Evolutionary conservation across 495 filamentous ascomycete genomes (phyloP), one percentile per base, ranked within the genome.

Genomic region (Penicillium daleae): DNA sequence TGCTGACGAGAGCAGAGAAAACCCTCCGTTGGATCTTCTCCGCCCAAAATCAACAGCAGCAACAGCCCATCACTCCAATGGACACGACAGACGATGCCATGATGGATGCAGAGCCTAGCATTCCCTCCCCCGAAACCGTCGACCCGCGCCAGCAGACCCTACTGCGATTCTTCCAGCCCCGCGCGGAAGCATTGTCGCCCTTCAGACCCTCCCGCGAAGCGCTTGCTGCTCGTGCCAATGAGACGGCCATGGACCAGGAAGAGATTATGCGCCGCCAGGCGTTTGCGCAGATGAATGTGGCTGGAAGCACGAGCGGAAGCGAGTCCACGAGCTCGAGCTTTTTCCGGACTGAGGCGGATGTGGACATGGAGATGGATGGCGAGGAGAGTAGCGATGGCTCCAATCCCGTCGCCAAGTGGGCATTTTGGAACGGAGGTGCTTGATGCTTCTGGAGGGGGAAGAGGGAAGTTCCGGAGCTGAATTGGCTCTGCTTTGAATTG

Each of bases 361-460:
- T 72, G 64, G 66, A 80, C 56, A 76, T 73, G 72, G 73, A 78
- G 33, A 83, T 82, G 77, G 77, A 83, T 63, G 78, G 83, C 69
- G 75, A 79, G 13, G 76, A 80, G 73, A 77, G 72, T 42, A 66
- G 64, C 10, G 63, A 75, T 39, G 60, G 65, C 26, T 66, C 71
- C 9, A 64, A 37, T 17, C 57, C 66, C 13, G 60, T 53, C 12
- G 22, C 64, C 4, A 68, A 64, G 53, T 60, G 46, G 67, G 61
- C 1, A 46, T 50, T 4, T 40, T 66, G 54, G 57, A 68, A 13
- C 72, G 77, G 75, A 69, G 71, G 63, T 72, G 57, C 70, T 66
- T 42, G 17, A 7, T 17, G 50, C 37, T 17, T 15, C 22, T 32
- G n/a, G n/a, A 9, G 8, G 4, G 42, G 42, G 42, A 13, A 31